A percentile compares a stretch with the other conserved stretches of the same genome.
phyloP scores from a whole-genome alignment of 2,329 filamentous ascomycete genomes.

The Volutella citrinella region DNA sequence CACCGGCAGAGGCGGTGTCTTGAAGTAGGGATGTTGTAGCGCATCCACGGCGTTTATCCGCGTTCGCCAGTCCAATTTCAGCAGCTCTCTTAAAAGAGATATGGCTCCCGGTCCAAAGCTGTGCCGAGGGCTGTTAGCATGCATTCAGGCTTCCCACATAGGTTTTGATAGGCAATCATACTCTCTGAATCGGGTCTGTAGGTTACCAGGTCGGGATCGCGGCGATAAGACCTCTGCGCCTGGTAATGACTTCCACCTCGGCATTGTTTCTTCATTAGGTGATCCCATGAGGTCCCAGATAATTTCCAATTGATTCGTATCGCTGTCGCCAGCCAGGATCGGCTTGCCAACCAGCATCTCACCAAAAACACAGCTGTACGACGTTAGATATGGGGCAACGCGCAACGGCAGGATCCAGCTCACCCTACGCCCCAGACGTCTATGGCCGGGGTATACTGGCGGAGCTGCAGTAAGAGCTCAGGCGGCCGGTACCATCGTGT shows the following conservation, averaged over 20 bases:
- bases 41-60: constrained; percentile 94
- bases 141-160: no score
- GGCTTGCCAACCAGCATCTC: constrained; percentile 96
- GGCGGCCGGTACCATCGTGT: constrained; percentile 97
- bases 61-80: constrained; percentile 84
- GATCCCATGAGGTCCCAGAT: constrained; percentile 93
- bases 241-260: constrained; percentile 79
- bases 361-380: constrained; percentile 85
- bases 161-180: constrained; percentile 42
- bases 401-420: constrained; percentile 28
- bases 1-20: constrained; percentile 71
- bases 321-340: constrained; percentile 86
- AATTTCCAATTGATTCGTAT: constrained; percentile 83
- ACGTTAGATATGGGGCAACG: constrained; percentile 15
- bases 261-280: constrained; percentile 88
- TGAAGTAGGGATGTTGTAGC: constrained; percentile 88
- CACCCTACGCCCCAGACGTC: constrained; percentile 98
- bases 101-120: constrained; percentile 70
- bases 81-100: constrained; percentile 74
- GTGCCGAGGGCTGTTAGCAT: constrained; percentile 15
- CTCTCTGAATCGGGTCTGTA: constrained; percentile 74
- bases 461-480: constrained; percentile 82
- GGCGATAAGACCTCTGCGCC: constrained; percentile 74
- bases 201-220: constrained; percentile 58
- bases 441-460: constrained; percentile 93